Percentiles rank a stretch among this genome's conserved stretches.
Conservation (phyloP, 305 asterid species). For the Fraxinus velutina region DNA sequence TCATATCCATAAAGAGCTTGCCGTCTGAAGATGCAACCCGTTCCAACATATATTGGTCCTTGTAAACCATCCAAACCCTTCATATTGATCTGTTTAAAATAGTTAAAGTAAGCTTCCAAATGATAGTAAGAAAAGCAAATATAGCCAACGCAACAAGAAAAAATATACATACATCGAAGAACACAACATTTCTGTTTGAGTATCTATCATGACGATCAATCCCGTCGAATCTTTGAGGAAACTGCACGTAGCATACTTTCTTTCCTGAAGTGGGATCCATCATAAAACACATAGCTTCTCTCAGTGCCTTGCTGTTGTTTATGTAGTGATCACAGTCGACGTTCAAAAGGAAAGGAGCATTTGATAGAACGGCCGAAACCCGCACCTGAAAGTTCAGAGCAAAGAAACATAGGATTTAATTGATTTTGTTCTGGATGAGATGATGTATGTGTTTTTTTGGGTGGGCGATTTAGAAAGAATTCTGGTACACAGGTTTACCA, state of each 20-base stretch:
- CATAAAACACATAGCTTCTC: slow-evolving; percentile 94
- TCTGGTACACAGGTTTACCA: slow-evolving; percentile 40
- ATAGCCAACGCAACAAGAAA: neutral
- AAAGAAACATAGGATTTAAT: neutral
- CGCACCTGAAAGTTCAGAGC: slow-evolving; percentile 44
- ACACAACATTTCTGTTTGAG: slow-evolving; percentile 81
- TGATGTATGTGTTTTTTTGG: neutral
- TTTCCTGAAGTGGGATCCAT: slow-evolving; percentile 91
- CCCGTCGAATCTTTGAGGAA: slow-evolving; percentile 91
- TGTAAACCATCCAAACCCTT: slow-evolving; percentile 92
- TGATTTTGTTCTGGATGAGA: neutral
- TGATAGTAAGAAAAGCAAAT: slow-evolving; percentile 5
- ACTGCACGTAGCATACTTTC: slow-evolving; percentile 84
- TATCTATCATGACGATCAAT: slow-evolving; percentile 77
- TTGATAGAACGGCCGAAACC: slow-evolving; percentile 81
- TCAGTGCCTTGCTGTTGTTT: slow-evolving; percentile 81
- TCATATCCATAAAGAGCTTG: slow-evolving; percentile 78
- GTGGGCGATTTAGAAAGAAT: neutral
- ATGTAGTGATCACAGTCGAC: slow-evolving; percentile 94
- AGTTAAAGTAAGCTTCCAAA: slow-evolving; percentile 21
- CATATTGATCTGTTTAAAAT: slow-evolving; percentile 71
- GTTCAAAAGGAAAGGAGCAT: slow-evolving; percentile 78
- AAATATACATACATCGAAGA: slow-evolving; percentile 69
- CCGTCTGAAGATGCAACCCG: slow-evolving; percentile 83
- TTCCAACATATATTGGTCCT: slow-evolving; percentile 93